Evolutionary conservation across 768 basidiomycete species (phyloP).

Genomic region (Psilocybe sp.): DNA sequence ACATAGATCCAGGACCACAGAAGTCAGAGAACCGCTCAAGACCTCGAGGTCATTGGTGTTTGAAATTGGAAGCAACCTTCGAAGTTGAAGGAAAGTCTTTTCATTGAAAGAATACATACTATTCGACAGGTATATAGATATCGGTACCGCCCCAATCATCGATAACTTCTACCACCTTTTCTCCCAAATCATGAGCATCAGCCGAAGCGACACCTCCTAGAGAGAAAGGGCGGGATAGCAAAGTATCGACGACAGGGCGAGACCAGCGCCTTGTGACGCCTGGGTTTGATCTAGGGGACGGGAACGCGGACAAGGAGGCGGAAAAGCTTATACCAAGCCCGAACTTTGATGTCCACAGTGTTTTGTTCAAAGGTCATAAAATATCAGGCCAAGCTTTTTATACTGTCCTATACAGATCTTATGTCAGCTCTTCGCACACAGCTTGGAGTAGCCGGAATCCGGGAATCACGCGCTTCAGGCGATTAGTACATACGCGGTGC

Average conservation of each 20-base stretch:
- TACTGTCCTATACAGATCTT: conserved; percentile 28
- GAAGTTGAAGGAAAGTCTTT: neutral
- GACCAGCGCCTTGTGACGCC: conserved; percentile 31
- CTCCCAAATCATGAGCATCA: conserved; percentile 65
- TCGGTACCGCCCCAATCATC: conserved; percentile 30
- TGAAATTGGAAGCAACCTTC: neutral
- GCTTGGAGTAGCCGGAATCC: conserved; percentile 3
- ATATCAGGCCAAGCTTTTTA: conserved; percentile 14
- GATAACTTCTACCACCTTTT: conserved; percentile 25
- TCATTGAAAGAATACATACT: neutral
- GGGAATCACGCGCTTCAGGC: conserved; percentile 22
- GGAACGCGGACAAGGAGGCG: conserved; percentile 94
- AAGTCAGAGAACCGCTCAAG: too few species aligned
- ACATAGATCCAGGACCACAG: too few species aligned
- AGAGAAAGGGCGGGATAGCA: conserved; percentile 43
- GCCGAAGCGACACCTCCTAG: conserved; percentile 67
- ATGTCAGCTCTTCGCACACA: conserved; percentile 42
- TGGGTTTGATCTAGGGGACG: conserved; percentile 71
- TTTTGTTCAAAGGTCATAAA: conserved; percentile 56
- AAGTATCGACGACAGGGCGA: conserved; percentile 29
- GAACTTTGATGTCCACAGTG: conserved; percentile 89
- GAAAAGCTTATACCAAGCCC: conserved; percentile 77
- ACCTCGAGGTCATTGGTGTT: neutral
- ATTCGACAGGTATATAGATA: conserved; percentile 17
- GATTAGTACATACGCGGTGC: neutral